Conservation (phyloP, 495 filamentous ascomycete species). For the Xylaria longipes region DNA sequence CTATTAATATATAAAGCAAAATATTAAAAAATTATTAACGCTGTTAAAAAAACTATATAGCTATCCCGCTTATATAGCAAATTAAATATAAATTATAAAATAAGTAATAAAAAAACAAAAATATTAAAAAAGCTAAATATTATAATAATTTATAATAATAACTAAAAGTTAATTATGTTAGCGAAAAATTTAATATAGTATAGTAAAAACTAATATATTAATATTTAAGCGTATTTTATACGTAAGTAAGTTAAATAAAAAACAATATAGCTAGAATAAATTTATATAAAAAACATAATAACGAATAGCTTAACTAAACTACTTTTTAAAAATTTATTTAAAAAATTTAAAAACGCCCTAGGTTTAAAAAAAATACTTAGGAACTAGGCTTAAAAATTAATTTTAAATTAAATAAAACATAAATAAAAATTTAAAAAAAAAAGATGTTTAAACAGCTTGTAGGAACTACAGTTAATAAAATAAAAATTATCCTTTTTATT, state of each 20-base stretch:
- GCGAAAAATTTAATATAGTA: neutral
- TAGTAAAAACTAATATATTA: neutral
- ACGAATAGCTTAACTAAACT: neutral
- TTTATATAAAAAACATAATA: slow-evolving; percentile 4
- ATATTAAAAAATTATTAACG: neutral
- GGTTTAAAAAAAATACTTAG: neutral
- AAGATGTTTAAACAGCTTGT: no score
- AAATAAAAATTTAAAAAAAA: no score
- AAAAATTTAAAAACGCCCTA: neutral
- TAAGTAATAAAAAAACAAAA: neutral
- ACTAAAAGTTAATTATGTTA: neutral
- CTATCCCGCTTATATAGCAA: neutral
- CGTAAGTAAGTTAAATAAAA: neutral
- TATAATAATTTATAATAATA: slow-evolving; percentile 8
- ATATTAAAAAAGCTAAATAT: neutral
- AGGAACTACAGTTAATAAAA: no score
- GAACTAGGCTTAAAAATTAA: neutral
- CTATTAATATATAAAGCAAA: neutral
- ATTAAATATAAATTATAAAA: neutral
- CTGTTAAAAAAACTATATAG: neutral
- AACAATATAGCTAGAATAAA: no score
- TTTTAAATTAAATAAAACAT: no score
- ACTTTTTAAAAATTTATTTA: neutral
- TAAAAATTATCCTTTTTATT: neutral
- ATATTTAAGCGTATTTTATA: slow-evolving; percentile 4